Base-by-base conservation (phyloP, 192 early-diverging fungal genomes). In the Cetraspora pellucida region DNA sequence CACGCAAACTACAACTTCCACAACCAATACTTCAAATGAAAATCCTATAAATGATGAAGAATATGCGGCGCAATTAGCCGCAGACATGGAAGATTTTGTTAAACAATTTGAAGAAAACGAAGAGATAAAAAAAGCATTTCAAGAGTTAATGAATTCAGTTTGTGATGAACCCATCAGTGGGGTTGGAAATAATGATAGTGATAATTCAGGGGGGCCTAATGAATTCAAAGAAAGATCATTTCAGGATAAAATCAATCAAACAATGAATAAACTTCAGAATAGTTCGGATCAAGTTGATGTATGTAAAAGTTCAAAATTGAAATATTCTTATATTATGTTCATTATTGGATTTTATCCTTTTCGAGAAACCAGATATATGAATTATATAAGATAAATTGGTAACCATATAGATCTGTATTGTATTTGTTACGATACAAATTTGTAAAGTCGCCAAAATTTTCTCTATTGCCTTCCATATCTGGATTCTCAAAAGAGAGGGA, bases 181-280 rank as follows among this genome's bases (percentile, higher is more conserved):
- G 10, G 55, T 72, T 74, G 43, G 47, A 17, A 63, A 74, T 49
- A 23, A 74, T 25, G 19, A 76, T 16, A n/a, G 63, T 72, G 65
- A 66, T 16, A 28, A 55, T 61, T 49, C 31, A 21, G 37, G 19
- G 17, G 45, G 6, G n/a, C 65, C 45, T 14, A 59, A 25, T 59
- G 10, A 52, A 68, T 8, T 64, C 72, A 54, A 59, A 52, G 82
- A 69, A 77, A 66, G 76, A 23, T 87, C 88, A 58, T 98, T 98
- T 87, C 95, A 97, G 78, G 91, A 95, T 74, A 90, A 88, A 49
- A 95, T 98, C 75, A 89, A 90, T 57, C 88, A 94, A 57, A 98
- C 97, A 14, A 91, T 98, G 88, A 89, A 89, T 75, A 96, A 96
- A 71, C 81, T 98, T 14, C 92, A 93, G 77, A 90, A 91, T 74